Base-by-base conservation (phyloP, 345 rosid species). In the Rhizophora apiculata region DNA sequence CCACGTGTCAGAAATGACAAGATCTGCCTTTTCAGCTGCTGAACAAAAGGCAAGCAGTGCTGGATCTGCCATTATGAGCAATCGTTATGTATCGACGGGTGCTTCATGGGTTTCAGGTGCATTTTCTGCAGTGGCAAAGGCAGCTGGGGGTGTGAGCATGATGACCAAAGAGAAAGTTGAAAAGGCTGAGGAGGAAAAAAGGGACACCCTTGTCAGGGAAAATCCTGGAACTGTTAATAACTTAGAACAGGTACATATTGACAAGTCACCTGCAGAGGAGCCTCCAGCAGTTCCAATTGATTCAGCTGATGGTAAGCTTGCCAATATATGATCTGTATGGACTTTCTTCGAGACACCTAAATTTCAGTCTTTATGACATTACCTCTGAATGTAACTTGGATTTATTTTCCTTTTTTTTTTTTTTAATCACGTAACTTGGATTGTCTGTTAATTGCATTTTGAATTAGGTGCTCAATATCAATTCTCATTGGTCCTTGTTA, bases 91-190 rank as follows among this genome's bases (percentile, higher is more conserved):
- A 53, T 80, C 77, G 1, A 70, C 84, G 2, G 85, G 85, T 60
- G 83, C 84, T 13, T 67, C 79, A 0, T 83, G 89, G 87, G 77
- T 80, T 62, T 77, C 82, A 26, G 80, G 74, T 22, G 86, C 85
- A 0, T 53, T 78, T 57, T 73, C 32, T 53, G 71, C 61, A 5
- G 89, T 83, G 10, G 64, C 82, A 4, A 83, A 74, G 80, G 77
- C 80, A 6, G 85, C 86, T 32, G 82, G 64, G 65, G 87, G 80
- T 62, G 82, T 82, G 27, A 70, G 74, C 22, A 32, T 8, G 20
- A 80, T 78, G 83, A 80, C 87, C 0, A 75, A 71, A 67, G 85
- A 78, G 70, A 85, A 83, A 65, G 80, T 80, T 15, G 80, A 68
- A 8, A 78, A 72, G 78, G 82, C 82, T 1, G 80, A 78, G 69